These are phyloP conservation scores for Cercospora zeina DNA, from an alignment of 2,329 filamentous ascomycete species.

Conservation along the genomic window DNA sequence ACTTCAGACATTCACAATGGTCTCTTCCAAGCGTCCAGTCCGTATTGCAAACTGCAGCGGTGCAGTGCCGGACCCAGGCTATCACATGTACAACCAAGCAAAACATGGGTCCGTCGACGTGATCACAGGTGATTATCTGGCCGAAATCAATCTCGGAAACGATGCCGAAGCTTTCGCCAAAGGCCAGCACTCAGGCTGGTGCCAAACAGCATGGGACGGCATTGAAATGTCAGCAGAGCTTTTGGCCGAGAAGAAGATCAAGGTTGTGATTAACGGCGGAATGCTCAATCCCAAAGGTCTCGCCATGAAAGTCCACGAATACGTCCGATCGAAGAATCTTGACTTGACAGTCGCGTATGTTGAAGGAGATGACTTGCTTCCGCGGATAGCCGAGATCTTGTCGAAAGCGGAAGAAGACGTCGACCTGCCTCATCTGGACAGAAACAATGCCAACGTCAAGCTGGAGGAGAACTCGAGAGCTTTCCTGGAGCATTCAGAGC, in stretches of 20 bases:
- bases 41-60: constrained; percentile 31
- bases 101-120: constrained; percentile 47
- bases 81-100: constrained; percentile 35
- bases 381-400: constrained; percentile 27
- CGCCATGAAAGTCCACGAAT: constrained; percentile 48
- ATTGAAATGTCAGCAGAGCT: constrained; percentile 50
- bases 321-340: constrained; percentile 40
- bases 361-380: constrained; percentile 43
- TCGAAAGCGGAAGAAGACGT: constrained; percentile 19
- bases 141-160: constrained; percentile 35
- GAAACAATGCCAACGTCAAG: constrained; percentile 29
- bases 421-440: constrained; percentile 31
- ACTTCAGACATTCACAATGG: constrained; percentile 19
- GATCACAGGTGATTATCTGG: constrained; percentile 55
- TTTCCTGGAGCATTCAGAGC: constrained; percentile 25
- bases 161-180: constrained; percentile 33
- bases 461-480: constrained; percentile 29
- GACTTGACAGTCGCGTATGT: constrained; percentile 50
- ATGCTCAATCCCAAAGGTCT: constrained; percentile 56
- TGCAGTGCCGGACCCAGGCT: constrained; percentile 35
- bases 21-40: constrained; percentile 24
- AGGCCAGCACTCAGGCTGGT: constrained; percentile 31
- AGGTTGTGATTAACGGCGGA: constrained; percentile 59
- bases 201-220: constrained; percentile 52
- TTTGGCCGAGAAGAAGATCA: constrained; percentile 52